Evolutionary conservation across 352 stramenopile species (phyloP), one percentile per base, ranked within the genome.

Genomic region (Phytophthora gonapodyides): DNA sequence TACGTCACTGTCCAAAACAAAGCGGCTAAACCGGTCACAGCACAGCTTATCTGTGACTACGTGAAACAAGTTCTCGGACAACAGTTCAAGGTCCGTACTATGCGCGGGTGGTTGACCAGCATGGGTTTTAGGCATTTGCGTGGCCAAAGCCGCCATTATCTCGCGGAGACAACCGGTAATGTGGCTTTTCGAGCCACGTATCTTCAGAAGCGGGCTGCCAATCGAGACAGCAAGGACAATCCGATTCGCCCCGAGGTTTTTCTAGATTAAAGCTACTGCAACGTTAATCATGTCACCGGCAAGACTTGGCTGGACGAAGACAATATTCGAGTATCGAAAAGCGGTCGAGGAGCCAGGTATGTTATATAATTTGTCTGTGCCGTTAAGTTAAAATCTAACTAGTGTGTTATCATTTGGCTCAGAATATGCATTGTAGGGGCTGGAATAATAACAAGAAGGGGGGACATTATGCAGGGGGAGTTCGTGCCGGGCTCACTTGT

Each of bases 201-300:
- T 42, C 17, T 56, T 7, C 45, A 49, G 16, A 50, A 30, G 24
- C 30, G 46, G 1, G n/a, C n/a, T n/a, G n/a, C n/a, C n/a, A n/a
- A n/a, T n/a, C n/a, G n/a, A n/a, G n/a, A n/a, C n/a, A n/a, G n/a
- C n/a, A n/a, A n/a, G n/a, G n/a, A n/a, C n/a, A n/a, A n/a, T n/a
- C n/a, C n/a, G n/a, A n/a, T 64, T 21, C 38, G 6, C 1, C 57
- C 57, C 11, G 64, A 67, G 42, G 52, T 61, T 7, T 72, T 63
- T 21, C 42, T 67, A 1, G 52, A 72, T 21, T 57, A 72, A 34
- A 67, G 57, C 12, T 64, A 61, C 43, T 52, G 51, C 52, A 71
- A 71, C 36, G 35, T 66, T 40, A 53, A 71, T 42, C 43, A 61
- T 30, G 37, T 53, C 44, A 36, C 61, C 3, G 43, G 44, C 2